Base-by-base conservation (phyloP, 2,329 filamentous ascomycete species). In the Epichloe uncinata region DNA sequence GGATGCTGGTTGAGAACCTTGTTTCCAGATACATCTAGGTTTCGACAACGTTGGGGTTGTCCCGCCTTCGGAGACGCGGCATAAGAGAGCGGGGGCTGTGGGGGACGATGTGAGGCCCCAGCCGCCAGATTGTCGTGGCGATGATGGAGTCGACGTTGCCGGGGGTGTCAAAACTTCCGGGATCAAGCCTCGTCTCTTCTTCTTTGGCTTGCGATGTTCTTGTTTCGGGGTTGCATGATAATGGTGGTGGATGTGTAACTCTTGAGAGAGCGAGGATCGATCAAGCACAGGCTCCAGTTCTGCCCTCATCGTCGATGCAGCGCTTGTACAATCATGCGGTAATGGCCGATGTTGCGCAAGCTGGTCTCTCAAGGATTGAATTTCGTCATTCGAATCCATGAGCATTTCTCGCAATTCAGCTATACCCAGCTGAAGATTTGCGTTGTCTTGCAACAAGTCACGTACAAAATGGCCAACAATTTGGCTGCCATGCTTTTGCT, bases 391-490 rank as follows among this genome's bases (percentile, higher is more conserved):
- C 3, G 91, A 95, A 62, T 80, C 89, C 60, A 88, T 78, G 20
- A 98, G 74, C 81, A 98, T 83, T 63, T 95, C 90, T 16, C 90
- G 78, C 45, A 98, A 70, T 69, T 98, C 93, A 48, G 90, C 80
- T 52, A 97, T 94, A 15, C 89, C 89, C 54, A 93, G 77, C 64
- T 98, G 93, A 42, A 98, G 71, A 58, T 88, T 95, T 9, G 90
- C 88, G 61, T 98, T 98, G 65, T 98, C 93, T 60, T 95, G 84
- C 16, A 98, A 73, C 50, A 98, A 86, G 63, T 97, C 93, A 57
- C 90, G 88, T 50, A 98, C 91, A 58, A 98, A 97, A 61, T 94
- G 87, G 18, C 87, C 90, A n/a, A 97, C 87, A 37, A 95, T 87
- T 51, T 73, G 82, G 53, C 74, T 80, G 9, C 78, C 75, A 50